A percentile compares a stretch with the other conserved stretches of the same genome.
Conservation (phyloP, 106 monocot species). For the Platanthera guangdongensis region DNA sequence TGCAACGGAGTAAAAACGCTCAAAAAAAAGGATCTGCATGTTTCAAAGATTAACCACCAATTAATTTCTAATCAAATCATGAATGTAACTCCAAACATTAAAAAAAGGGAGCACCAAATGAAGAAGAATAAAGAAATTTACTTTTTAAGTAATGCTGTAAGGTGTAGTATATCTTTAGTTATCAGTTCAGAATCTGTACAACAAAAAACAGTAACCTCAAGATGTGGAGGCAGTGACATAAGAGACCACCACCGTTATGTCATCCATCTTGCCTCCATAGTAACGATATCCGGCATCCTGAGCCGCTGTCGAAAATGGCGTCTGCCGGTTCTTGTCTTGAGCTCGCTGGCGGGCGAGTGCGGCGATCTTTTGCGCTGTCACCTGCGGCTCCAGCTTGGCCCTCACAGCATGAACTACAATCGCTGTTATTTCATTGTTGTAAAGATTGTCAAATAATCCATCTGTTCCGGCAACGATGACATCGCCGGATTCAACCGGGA, state of each 20-base stretch:
- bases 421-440: conserved; percentile 1
- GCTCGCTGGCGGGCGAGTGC: conserved; percentile 15
- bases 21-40: too few relatives aligned
- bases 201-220: conserved; percentile 1
- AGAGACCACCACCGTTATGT: conserved; percentile 8
- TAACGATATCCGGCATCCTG: conserved; percentile 8
- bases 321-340: conserved; percentile 15
- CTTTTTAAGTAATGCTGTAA: too few relatives aligned
- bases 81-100: too few relatives aligned
- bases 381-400: conserved; percentile 2
- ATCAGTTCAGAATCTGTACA: too few relatives aligned
- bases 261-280: conserved; percentile 12
- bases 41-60: too few relatives aligned
- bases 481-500: conserved; percentile 7
- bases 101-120: too few relatives aligned
- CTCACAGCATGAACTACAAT: conserved; percentile 5
- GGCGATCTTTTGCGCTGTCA: conserved; percentile 8
- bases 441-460: conserved; percentile 12
- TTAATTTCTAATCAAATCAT: too few relatives aligned
- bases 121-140: too few relatives aligned
- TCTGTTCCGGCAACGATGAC: conserved; percentile 12
- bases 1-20: too few relatives aligned
- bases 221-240: neutral
- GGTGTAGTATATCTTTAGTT: too few relatives aligned
- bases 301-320: conserved; percentile 6